Percentiles rank a stretch among this genome's conserved stretches.
These are phyloP conservation scores for Artomyces pyxidatus DNA, from an alignment of 768 basidiomycete genomes.

Conservation along the genomic window DNA sequence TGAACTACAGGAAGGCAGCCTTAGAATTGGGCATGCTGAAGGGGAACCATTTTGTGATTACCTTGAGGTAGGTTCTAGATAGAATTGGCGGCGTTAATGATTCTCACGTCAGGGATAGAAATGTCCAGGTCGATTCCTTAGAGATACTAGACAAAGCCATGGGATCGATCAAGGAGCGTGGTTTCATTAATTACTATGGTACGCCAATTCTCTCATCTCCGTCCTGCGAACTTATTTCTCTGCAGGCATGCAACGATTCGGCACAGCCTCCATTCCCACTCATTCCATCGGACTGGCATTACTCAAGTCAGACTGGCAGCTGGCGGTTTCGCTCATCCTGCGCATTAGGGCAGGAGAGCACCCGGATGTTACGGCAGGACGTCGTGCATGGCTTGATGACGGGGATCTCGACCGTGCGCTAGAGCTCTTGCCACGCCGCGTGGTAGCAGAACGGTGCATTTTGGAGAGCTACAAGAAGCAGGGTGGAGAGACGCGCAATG, in stretches of 20 bases:
- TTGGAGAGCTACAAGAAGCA: constrained; percentile 85
- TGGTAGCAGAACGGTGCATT: constrained; percentile 89
- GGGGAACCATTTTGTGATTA: constrained; percentile 93
- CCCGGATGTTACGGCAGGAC: constrained; percentile 77
- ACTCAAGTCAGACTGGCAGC: constrained; percentile 84
- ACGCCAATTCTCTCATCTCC: constrained; percentile 4
- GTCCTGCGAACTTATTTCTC: not conserved
- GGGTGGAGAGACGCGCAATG: constrained; percentile 69
- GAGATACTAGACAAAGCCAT: constrained; percentile 70
- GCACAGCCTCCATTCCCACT: constrained; percentile 92
- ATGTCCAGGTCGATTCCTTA: constrained; percentile 70
- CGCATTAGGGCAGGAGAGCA: constrained; percentile 84
- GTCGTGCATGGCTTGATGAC: constrained; percentile 85
- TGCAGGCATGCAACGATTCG: constrained; percentile 96
- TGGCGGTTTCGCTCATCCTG: constrained; percentile 77
- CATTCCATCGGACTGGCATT: constrained; percentile 90
- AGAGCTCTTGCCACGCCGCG: constrained; percentile 78
- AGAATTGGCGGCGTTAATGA: too few species aligned
- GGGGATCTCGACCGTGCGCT: constrained; percentile 75
- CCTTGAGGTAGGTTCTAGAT: constrained; percentile 74
- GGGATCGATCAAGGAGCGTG: constrained; percentile 67
- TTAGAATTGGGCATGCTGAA: constrained; percentile 94
- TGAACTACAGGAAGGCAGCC: constrained; percentile 74
- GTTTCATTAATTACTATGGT: constrained; percentile 99
- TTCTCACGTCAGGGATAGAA: too few species aligned